phyloP scores from a whole-genome alignment of 2,329 filamentous ascomycete genomes.

The Fusarium aywerte region DNA sequence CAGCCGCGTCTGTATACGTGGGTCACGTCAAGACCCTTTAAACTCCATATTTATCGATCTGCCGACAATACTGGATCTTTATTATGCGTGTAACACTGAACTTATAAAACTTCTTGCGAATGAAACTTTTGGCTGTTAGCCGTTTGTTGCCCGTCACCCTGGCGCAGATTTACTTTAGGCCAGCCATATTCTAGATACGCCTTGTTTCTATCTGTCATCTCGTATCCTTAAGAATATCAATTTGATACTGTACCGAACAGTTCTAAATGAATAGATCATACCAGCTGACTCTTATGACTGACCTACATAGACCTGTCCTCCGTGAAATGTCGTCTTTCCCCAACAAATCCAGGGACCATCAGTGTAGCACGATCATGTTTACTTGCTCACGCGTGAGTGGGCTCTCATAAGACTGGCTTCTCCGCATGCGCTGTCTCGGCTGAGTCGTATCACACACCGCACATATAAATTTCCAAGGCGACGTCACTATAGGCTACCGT shows the following conservation, averaged over 20 bases:
- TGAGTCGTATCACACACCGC: slow-evolving; percentile 10
- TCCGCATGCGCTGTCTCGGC: slow-evolving; percentile 24
- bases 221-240: background rate
- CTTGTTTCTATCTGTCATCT: background rate
- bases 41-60: slow-evolving; percentile 28
- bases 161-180: background rate
- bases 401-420: slow-evolving; percentile 22
- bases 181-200: background rate
- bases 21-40: slow-evolving; percentile 17
- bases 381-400: slow-evolving; percentile 30
- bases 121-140: background rate
- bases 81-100: slow-evolving; percentile 7
- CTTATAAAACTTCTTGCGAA: slow-evolving; percentile 1
- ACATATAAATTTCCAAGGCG: background rate
- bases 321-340: slow-evolving; percentile 1
- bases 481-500: slow-evolving; percentile 20
- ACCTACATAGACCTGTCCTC: slow-evolving; percentile 4
- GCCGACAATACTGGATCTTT: slow-evolving; percentile 21
- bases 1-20: background rate
- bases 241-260: background rate
- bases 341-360: slow-evolving; percentile 18
- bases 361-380: slow-evolving; percentile 8
- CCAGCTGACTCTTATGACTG: slow-evolving; percentile 32
- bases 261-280: background rate
- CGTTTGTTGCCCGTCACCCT: slow-evolving; percentile 3